Evolutionary conservation across 805 yeast genomes (phyloP).

Genomic region (Candida stauntonica): DNA sequence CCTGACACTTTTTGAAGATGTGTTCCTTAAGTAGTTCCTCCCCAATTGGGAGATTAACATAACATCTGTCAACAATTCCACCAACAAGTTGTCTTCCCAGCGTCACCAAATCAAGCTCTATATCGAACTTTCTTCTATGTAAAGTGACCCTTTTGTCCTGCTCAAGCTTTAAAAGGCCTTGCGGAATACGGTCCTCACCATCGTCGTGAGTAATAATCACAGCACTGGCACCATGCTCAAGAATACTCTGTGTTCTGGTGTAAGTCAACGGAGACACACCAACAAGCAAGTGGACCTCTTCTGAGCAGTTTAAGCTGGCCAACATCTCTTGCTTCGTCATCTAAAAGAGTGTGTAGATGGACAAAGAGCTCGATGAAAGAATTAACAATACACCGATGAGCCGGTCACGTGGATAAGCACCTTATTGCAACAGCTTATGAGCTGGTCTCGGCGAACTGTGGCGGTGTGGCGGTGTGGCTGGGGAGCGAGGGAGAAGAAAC

Average conservation of each 20-base stretch:
- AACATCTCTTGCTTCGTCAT: conserved; percentile 8
- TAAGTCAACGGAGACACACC: conserved; percentile 47
- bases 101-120: conserved; percentile 40
- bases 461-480: conserved; percentile 3
- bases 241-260: conserved; percentile 43
- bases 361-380: not conserved
- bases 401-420: too few species aligned
- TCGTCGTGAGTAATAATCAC: conserved; percentile 38
- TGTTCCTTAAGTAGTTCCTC: conserved; percentile 30
- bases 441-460: not conserved
- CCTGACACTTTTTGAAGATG: conserved; percentile 49
- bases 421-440: too few species aligned
- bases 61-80: conserved; percentile 69
- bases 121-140: conserved; percentile 33
- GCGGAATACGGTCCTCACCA: conserved; percentile 23
- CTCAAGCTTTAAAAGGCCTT: conserved; percentile 24
- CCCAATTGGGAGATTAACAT: conserved; percentile 45
- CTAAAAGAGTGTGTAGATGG: not conserved
- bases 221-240: conserved; percentile 54
- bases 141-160: conserved; percentile 28
- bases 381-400: too few species aligned
- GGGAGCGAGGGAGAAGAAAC: not conserved
- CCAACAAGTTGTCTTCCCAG: conserved; percentile 63
- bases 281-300: conserved; percentile 53
- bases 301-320: conserved; percentile 35